Base-by-base conservation (phyloP, 2,329 filamentous ascomycete species). In the Pestalotiopsis sp. region DNA sequence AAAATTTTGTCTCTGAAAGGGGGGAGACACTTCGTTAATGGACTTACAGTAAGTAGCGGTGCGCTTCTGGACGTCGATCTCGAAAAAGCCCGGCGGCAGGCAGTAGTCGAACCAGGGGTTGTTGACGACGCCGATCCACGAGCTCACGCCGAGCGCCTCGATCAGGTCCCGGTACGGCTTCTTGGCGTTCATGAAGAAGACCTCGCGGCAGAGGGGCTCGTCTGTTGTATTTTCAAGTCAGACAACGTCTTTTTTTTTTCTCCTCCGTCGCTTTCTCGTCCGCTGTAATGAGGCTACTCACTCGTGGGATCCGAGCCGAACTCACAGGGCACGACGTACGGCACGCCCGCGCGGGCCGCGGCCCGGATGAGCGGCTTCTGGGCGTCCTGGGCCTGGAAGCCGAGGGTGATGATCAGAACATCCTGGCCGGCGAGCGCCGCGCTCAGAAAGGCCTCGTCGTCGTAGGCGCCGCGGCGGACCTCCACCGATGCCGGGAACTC, bases 71-170 rank as follows among this genome's bases (percentile, higher is more conserved):
- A 78, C 23, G 68, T 81, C 75, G 64, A 82, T 74, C 1, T 78
- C 79, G 63, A 77, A 74, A 38, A 76, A 69, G 11, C 77, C 78
- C 3, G 69, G 38, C 6, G 63, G 63, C 63, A 80, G 69, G 52
- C 74, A 73, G 72, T 73, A 79, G 65, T 80, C 76, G 31, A 78
- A 73, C 79, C 78, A 81, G 2, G 76, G 78, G 57, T 78, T 79
- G 65, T 72, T 76, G 17, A 73, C 71, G 66, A 80, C 72, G 7
- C 74, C 78, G 63, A 81, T 74, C 77, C 77, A 80, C 68, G 70
- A 73, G 64, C 75, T 73, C 25, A 70, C 70, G 20, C 78, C 77
- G 2, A 79, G 72, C 25, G 76, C 73, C 65, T 78, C 77, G 20
- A 79, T 66, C 1, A 77, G 68, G 57, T 75, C 63, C 57, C 77